Conservation (phyloP, 805 yeast species). For the Yueomyces sp. region DNA sequence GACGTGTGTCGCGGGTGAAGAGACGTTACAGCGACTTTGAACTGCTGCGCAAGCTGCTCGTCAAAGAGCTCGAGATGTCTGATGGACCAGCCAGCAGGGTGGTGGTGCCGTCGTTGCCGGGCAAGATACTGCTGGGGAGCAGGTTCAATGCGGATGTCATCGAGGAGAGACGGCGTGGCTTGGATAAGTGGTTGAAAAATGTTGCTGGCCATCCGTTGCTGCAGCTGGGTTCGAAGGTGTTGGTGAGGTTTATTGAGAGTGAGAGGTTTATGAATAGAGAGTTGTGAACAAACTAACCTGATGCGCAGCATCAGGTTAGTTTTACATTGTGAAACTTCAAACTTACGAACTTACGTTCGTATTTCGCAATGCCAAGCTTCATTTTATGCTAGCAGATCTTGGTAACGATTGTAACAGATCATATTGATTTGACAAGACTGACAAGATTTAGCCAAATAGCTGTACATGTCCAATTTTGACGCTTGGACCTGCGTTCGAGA, state of each 20-base stretch:
- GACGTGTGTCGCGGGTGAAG: conserved; percentile 52
- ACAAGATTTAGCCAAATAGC: too few species aligned
- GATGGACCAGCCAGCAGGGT: conserved; percentile 34
- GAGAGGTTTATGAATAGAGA: conserved; percentile 24
- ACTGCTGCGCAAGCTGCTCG: conserved; percentile 56
- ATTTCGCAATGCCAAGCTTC: too few species aligned
- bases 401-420: too few species aligned
- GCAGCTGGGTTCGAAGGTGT: conserved; percentile 71
- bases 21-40: conserved; percentile 88
- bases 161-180: conserved; percentile 69
- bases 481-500: too few species aligned
- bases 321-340: too few species aligned
- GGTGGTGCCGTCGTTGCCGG: conserved; percentile 78
- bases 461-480: too few species aligned
- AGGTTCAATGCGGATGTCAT: conserved; percentile 74
- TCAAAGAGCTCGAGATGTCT: conserved; percentile 48
- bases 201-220: conserved; percentile 90
- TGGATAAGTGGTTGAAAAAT: conserved; percentile 62
- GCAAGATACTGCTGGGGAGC: conserved; percentile 60
- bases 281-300: too few species aligned
- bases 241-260: conserved; percentile 78
- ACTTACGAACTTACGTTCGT: too few species aligned
- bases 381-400: too few species aligned
- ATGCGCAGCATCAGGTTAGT: too few species aligned
- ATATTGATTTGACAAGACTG: too few species aligned